Evolutionary conservation across 192 early-diverging fungal species (phyloP), one percentile per base, ranked within the genome.

Genomic region (Backusella luteola): DNA sequence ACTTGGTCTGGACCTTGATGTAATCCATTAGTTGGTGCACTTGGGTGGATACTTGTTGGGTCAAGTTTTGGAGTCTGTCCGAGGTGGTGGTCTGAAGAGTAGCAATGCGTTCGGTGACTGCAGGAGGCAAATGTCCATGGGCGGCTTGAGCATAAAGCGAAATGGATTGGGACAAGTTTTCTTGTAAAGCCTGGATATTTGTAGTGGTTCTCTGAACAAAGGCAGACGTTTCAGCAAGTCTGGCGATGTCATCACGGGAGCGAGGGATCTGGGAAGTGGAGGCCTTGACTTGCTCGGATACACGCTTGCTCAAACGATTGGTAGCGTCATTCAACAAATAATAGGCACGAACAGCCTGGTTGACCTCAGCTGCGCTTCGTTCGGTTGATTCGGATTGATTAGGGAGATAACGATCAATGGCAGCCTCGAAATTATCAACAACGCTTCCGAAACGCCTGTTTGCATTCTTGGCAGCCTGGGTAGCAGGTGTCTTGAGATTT

Each of bases 381-480:
- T 67, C 4, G 19, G 73, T 19, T 29, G 56, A 66, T 39, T 26
- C 59, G 34, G 66, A n/a, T 9, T 23, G 32, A 34, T 34, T 73
- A 76, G 87, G 82, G 38, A 82, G 70, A 77, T 81, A 77, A 71
- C 77, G 76, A 76, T 90, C 66, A 39, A 86, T 34, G 34, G 77
- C 42, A 52, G 81, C 75, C 56, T 86, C 84, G 6, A 91, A 88
- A 63, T 87, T 86, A 79, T 91, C 84, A 23, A 92, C 89, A 53
- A 93, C 79, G 46, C 29, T 49, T 15, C 52, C 44, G 5, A 80
- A 39, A 32, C 74, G 79, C 44, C 77, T 49, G 66, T 84, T 84
- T 63, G 76, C 76, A n/a, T 69, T 21, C 49, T 78, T 38, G 23
- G 91, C 89, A 56, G 87, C 85, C 36, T 87, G 85, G 38, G 87